Evolutionary conservation across 306 rosid species (phyloP), one percentile per base, ranked within the genome.

Genomic region (Glycine soja): DNA sequence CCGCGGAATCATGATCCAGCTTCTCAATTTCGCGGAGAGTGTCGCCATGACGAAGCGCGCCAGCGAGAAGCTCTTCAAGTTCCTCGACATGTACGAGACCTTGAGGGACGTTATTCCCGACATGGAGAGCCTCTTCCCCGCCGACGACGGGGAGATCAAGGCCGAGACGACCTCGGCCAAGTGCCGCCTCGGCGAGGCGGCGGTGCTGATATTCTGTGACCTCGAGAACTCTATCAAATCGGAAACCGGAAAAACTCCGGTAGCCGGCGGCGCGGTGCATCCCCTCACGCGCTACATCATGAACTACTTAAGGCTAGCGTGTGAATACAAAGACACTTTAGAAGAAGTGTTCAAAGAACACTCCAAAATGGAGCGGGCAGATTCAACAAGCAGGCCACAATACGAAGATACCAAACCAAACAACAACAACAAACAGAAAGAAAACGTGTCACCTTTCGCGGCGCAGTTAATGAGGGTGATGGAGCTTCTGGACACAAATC

Each of bases 401-500:
- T 51, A 69, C 3, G 82, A 69, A 2, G 65, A 53, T 4, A 32
- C 0, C 14, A 45, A 12, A 62, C 1, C 24, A 5, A 13, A 52
- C 2, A 32, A 48, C 5, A 38, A 11, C 40, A 16, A 52, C 2
- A 30, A 5, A 3, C 68, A 78, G 3, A 79, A 51, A 38, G 83
- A 85, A 5, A 52, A 61, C 0, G 30, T 11, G 6, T 88, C 97
- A 0, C 87, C 94, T 0, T 90, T 94, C 16, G 77, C 88, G 1
- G 66, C 43, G 2, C 92, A 91, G 66, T 62, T 94, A 10, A 43
- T 70, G 45, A 82, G 86, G 34, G 85, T 91, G 47, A 91, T 92
- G 97, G 94, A 89, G 47, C 85, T 92, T 50, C 66, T 94, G 13
- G 98, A 94, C 50, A 12, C 87, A 0, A 94, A 89, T 43, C 81